A percentile compares a stretch with the other conserved stretches of the same genome.
Conservation (phyloP, 768 basidiomycete species). For the Lentinula boryana region DNA sequence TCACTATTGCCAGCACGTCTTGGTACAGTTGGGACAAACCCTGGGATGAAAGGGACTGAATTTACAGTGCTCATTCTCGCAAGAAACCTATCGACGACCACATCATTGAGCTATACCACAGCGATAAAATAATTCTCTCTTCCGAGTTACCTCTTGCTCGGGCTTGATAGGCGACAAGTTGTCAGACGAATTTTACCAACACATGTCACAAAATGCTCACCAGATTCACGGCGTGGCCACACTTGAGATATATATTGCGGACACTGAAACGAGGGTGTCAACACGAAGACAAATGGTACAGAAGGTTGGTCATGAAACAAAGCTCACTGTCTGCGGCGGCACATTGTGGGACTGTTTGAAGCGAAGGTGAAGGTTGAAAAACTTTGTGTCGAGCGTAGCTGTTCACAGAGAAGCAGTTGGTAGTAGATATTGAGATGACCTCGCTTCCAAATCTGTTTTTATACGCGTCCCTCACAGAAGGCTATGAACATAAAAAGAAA, state of each 20-base stretch:
- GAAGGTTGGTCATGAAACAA: neutral
- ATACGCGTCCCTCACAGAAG: no score
- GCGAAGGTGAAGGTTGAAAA: neutral
- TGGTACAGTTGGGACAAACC: slow-evolving; percentile 3
- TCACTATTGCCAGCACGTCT: slow-evolving; percentile 6
- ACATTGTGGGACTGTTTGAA: neutral
- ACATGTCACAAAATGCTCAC: neutral
- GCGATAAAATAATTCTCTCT: neutral
- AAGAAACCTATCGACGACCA: neutral
- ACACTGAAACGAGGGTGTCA: neutral
- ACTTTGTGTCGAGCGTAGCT: neutral
- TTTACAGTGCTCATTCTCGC: slow-evolving; percentile 2
- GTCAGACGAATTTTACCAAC: neutral
- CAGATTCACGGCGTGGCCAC: slow-evolving; percentile 3
- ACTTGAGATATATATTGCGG: slow-evolving; percentile 5
- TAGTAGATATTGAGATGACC: no score
- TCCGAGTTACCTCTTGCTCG: slow-evolving; percentile 1
- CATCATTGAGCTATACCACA: neutral
- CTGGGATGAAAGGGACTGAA: slow-evolving; percentile 6
- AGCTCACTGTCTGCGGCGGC: slow-evolving; percentile 2
- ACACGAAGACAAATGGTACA: neutral
- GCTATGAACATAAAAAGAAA: no score
- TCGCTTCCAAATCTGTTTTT: no score
- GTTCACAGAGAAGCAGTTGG: neutral
- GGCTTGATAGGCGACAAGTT: neutral